Percentiles rank a stretch among this genome's conserved stretches.
Conservation (phyloP, 78 protist genomes). For the Speleostelium caveatum region DNA sequence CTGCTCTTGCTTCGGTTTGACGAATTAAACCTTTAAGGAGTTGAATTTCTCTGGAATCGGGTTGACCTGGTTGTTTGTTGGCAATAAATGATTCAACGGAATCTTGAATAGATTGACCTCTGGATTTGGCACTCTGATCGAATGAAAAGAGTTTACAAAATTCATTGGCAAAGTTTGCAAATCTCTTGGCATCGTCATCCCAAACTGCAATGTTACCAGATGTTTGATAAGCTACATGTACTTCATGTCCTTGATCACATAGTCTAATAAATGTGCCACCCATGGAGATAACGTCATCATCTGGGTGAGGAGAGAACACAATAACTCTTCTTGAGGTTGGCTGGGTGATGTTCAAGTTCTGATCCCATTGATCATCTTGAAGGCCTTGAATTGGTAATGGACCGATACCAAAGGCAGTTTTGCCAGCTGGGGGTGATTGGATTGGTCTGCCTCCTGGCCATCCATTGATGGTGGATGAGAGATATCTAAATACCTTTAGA, state of each 20-base stretch:
- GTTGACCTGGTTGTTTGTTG: constrained; percentile 57
- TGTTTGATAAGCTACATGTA: constrained; percentile 75
- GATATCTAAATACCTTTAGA: constrained; percentile 55
- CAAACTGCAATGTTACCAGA: constrained; percentile 82
- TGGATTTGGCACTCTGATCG: not conserved
- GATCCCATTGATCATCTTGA: constrained; percentile 34
- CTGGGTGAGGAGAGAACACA: constrained; percentile 91
- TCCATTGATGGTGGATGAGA: constrained; percentile 72
- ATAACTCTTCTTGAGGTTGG: constrained; percentile 67
- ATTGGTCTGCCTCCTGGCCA: constrained; percentile 85
- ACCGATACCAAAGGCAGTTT: constrained; percentile 17
- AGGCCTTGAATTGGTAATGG: constrained; percentile 49
- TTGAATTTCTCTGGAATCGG: constrained; percentile 53
- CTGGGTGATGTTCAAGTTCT: not conserved
- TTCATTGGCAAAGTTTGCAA: constrained; percentile 51
- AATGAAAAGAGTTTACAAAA: constrained; percentile 33
- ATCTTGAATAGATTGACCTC: not conserved
- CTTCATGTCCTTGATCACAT: constrained; percentile 84
- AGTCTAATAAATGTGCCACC: constrained; percentile 86
- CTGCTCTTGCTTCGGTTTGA: constrained; percentile 84
- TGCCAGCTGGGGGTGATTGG: constrained; percentile 5
- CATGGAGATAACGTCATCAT: constrained; percentile 91
- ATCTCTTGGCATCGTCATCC: constrained; percentile 83
- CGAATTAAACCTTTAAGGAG: constrained; percentile 86
- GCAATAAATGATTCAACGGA: constrained; percentile 11